These are phyloP conservation scores for Datisca glomerata DNA, from an alignment of 306 rosid species.

Conservation along the genomic window DNA sequence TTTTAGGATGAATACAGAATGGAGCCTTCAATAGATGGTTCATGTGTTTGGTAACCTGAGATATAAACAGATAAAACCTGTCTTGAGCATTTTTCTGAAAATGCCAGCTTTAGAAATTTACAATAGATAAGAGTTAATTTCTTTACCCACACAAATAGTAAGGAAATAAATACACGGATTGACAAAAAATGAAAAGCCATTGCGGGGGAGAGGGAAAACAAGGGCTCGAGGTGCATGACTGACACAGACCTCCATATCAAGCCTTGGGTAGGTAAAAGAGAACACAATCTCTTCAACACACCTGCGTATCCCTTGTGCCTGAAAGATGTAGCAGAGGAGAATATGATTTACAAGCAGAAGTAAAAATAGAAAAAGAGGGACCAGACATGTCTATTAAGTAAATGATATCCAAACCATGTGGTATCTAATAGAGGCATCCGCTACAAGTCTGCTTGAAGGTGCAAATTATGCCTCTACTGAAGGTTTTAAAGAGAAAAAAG, in stretches of 20 bases:
- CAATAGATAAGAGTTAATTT: not conserved
- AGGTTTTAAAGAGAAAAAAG: no score
- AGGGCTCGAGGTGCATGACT: not conserved
- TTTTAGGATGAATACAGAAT: conserved; percentile 80
- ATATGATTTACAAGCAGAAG: no score
- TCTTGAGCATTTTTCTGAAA: no score
- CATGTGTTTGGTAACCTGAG: conserved; percentile 83
- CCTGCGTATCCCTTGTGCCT: conserved; percentile 54
- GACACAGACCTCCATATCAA: conserved; percentile 73
- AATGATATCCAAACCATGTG: no score
- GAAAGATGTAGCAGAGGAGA: conserved; percentile 3
- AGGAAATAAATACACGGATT: not conserved
- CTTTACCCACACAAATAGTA: not conserved
- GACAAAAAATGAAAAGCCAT: not conserved
- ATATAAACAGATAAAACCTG: conserved; percentile 10
- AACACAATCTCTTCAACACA: conserved; percentile 84
- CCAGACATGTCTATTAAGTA: no score
- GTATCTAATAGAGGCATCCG: no score
- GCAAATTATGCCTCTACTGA: no score
- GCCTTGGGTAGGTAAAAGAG: conserved; percentile 78
- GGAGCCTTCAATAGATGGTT: conserved; percentile 89
- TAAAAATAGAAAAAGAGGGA: no score
- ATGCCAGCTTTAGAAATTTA: not conserved
- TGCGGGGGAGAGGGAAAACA: conserved; percentile 7
- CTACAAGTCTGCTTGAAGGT: no score